phyloP scores from a whole-genome alignment of 495 filamentous ascomycete genomes.

The Endocarpon pusillum region DNA sequence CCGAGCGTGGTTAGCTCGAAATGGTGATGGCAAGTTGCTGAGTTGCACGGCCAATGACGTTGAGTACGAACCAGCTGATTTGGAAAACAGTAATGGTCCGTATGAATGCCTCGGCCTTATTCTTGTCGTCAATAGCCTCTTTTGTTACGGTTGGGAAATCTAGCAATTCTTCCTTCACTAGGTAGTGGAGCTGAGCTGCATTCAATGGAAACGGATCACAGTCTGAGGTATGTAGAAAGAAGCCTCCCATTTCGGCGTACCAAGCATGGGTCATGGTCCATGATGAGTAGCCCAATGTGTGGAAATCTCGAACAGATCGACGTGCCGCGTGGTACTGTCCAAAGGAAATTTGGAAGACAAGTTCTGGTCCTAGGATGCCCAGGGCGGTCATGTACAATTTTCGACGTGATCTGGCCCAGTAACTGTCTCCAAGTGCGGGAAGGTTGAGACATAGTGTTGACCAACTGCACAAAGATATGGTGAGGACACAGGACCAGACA shows the following conservation, averaged over 20 bases:
- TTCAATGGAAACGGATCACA: conserved; percentile 6
- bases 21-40: conserved; percentile 17
- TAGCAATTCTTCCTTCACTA: conserved; percentile 6
- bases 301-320: conserved; percentile 6
- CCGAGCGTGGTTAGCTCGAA: conserved; percentile 24
- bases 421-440: conserved; percentile 7
- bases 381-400: conserved; percentile 16
- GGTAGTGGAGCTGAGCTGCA: conserved; percentile 5
- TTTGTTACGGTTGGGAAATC: conserved; percentile 11
- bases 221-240: conserved; percentile 11
- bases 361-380: conserved; percentile 19
- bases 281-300: conserved; percentile 3
- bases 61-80: conserved; percentile 19
- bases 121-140: conserved; percentile 21
- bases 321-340: conserved; percentile 10
- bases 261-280: conserved; percentile 25
- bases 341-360: conserved; percentile 15
- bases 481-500: conserved; percentile 16
- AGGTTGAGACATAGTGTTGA: conserved; percentile 16
- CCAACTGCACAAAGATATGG: conserved; percentile 17
- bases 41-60: conserved; percentile 13
- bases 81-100: conserved; percentile 15
- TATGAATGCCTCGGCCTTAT: conserved; percentile 20
- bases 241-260: conserved; percentile 25
- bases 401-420: conserved; percentile 4